Evolutionary conservation across 2,329 filamentous ascomycete species (phyloP), one percentile per base, ranked within the genome.

Genomic region (Coleophoma crateriformis): DNA sequence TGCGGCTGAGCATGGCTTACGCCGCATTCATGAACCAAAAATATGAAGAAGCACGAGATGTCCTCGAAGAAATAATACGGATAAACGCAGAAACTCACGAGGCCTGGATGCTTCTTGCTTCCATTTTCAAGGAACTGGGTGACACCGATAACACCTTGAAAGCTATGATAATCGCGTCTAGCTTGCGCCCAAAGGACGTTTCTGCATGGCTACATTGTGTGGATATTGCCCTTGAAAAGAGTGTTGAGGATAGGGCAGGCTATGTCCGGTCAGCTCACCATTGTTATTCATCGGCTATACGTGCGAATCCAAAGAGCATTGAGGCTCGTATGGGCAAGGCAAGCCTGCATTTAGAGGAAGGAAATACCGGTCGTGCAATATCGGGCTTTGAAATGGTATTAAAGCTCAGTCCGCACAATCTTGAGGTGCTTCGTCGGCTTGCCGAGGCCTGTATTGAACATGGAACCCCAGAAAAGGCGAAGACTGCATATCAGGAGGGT

Each of bases 71-170:
- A 58, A 78, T 85, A 50, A 84, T 87, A 58, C 76, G 82, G 46
- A 82, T 86, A 61, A 86, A 87, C 54, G 81, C 80, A 17, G 82
- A 85, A 62, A 85, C 81, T 1, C 75, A 82, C 53, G 76, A 81
- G 56, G 83, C 84, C 20, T 87, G 82, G 82, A 78, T 74, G 13
- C 71, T 84, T 12, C 65, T 87, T 42, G 75, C 79, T 0, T 77
- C 79, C 3, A 79, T 85, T 47, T 81, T 81, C 58, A 71, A 78
- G 50, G 82, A 85, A 61, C 73, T 78, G 50, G 78, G 79, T 2
- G 74, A 83, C 43, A 67, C 71, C 20, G 72, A 78, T 51, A 76
- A 80, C 52, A 78, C 81, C 7, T 68, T 85, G 46, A 77, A 77
- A 55, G 78, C 81, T 41, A 75, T 78, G 67, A 73, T 84, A 35